Base-by-base conservation (phyloP, 2,329 filamentous ascomycete genomes). In the Trichoderma pleuroti region DNA sequence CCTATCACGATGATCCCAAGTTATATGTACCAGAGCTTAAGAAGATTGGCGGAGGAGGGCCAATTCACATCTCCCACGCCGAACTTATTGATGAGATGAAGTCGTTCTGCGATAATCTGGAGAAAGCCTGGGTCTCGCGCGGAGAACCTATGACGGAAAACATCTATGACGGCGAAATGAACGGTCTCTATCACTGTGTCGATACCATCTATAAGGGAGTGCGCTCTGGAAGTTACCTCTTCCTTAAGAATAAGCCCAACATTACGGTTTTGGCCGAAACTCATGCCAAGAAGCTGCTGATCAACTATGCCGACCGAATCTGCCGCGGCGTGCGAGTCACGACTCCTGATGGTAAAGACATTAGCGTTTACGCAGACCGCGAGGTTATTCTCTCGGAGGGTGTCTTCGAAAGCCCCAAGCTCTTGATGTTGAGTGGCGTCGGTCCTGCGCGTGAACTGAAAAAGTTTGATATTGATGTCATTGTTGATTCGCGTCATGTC, bases 351-450 rank as follows among this genome's bases (percentile, higher is more conserved):
- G 73, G 73, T 7, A 72, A 83, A 14, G 82, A 84, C 61, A 78
- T 84, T 28, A 82, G 75, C 30, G 81, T 89, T 71, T 79, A 78
- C 8, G 85, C 87, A 36, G 82, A 78, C 24, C 74, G 84, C 79
- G 84, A 86, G 75, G 84, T 86, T 10, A 85, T 82, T 11, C 77
- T 86, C 3, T 82, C 82, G 0, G 76, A 80, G 18, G 89, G 89
- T 18, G 84, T 87, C 0, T 91, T 87, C 78, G 88, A 91, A 79
- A 86, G 86, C 1, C 88, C 89, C 8, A 89, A 91, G 77, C 79
- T 92, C 2, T 85, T 92, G 14, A 88, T 90, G 80, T 84, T 91
- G 1, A 87, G 84, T 66, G 90, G 90, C 18, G 84, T 92, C 39
- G 90, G 90, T 0, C 88, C 88, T 0, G 75, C 78, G 10, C 76